Evolutionary conservation across 2,329 filamentous ascomycete species (phyloP).

Genomic region (Arthrobotrys musiformis): DNA sequence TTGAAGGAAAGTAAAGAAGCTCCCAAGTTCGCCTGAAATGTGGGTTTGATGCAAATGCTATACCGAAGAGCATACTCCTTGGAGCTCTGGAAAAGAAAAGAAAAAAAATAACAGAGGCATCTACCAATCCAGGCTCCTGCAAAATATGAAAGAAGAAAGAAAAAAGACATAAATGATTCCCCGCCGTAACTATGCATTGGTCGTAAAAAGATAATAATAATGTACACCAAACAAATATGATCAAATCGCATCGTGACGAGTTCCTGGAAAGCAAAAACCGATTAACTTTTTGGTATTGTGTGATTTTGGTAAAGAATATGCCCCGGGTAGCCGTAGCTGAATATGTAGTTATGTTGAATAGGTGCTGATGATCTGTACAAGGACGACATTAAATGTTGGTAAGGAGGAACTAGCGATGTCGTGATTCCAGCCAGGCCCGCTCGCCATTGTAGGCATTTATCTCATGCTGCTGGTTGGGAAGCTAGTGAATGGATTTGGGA

Average conservation of each 20-base stretch:
- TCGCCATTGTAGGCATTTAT: constrained; percentile 13
- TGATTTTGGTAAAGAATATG: constrained; percentile 35
- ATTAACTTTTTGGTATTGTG: constrained; percentile 51
- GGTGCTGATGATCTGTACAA: constrained; percentile 44
- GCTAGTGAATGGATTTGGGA: constrained; percentile 49
- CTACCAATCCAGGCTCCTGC: constrained; percentile 40
- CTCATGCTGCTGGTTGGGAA: constrained; percentile 56
- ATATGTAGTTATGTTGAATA: constrained; percentile 33
- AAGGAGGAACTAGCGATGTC: constrained; percentile 2
- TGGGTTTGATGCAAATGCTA: constrained; percentile 42
- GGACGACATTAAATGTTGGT: constrained; percentile 31
- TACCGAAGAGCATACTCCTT: constrained; percentile 24
- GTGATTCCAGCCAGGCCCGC: not conserved
- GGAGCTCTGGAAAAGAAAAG: constrained; percentile 5
- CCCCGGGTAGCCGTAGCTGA: constrained; percentile 24
- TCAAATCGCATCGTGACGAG: constrained; percentile 6
- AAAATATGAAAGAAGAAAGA: constrained; percentile 14
- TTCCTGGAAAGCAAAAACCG: constrained; percentile 1
- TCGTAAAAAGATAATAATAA: constrained; percentile 36
- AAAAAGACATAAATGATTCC: constrained; percentile 28
- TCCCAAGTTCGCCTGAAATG: constrained; percentile 56
- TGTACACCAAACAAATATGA: constrained; percentile 40
- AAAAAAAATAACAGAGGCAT: constrained; percentile 16
- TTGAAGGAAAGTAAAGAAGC: constrained; percentile 37
- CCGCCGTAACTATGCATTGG: constrained; percentile 52